phyloP scores from a whole-genome alignment of 2,329 filamentous ascomycete species.

The Knufia fluminis region DNA sequence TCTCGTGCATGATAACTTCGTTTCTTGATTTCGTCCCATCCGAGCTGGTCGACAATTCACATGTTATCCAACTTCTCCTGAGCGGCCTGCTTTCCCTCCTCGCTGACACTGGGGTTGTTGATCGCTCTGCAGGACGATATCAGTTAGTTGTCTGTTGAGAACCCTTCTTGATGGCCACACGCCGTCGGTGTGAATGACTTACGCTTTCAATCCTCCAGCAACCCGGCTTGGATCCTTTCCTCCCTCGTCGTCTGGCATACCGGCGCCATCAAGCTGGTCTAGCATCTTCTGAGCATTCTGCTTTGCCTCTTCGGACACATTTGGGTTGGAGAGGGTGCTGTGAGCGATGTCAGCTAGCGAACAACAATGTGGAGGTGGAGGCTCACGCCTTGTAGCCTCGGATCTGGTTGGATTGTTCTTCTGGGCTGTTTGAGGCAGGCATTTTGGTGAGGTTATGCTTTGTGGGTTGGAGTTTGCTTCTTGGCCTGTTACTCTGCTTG shows the following conservation, averaged over 20 bases:
- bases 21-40: too few species aligned
- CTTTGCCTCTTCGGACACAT: slow-evolving; percentile 23
- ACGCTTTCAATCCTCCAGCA: slow-evolving; percentile 19
- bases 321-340: slow-evolving; percentile 17
- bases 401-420: slow-evolving; percentile 9
- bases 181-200: slow-evolving; percentile 11
- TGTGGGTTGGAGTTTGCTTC: too few species aligned
- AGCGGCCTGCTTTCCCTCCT: slow-evolving; percentile 18
- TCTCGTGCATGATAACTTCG: too few species aligned
- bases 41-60: too few species aligned
- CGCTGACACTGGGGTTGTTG: slow-evolving; percentile 14
- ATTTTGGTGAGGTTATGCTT: too few species aligned
- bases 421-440: background rate
- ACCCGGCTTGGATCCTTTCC: slow-evolving; percentile 15
- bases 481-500: too few species aligned
- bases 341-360: background rate
- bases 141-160: too few species aligned
- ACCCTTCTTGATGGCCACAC: too few species aligned
- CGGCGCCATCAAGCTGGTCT: slow-evolving; percentile 19
- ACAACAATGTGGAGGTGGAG: background rate
- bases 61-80: slow-evolving; percentile 18
- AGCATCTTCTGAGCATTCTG: slow-evolving; percentile 23
- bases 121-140: slow-evolving; percentile 14
- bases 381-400: slow-evolving; percentile 14
- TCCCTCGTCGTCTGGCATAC: background rate